A percentile compares a stretch with the other conserved stretches of the same genome.
Conservation (phyloP, 805 yeast species). For the Candida hungchunana region DNA sequence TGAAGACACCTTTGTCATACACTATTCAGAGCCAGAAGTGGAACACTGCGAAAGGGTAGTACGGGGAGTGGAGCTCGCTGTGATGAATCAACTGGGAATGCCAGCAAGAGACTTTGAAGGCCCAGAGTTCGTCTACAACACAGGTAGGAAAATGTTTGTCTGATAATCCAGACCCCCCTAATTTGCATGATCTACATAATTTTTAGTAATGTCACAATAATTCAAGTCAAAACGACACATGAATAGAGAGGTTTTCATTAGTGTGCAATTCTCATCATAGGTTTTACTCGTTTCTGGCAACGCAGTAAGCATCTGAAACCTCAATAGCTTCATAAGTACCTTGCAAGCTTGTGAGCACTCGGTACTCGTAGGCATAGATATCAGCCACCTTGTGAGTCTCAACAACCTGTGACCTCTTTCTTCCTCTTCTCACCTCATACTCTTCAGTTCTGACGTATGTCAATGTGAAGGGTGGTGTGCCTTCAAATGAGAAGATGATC, state of each 20-base stretch:
- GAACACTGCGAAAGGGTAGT: constrained; percentile 6
- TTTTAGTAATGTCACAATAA: too few species aligned
- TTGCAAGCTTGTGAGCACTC: constrained; percentile 74
- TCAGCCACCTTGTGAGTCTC: constrained; percentile 55
- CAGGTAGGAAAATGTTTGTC: constrained; percentile 11
- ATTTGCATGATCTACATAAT: too few species aligned
- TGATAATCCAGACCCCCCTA: too few species aligned
- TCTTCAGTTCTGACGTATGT: constrained; percentile 75
- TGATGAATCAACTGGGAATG: constrained; percentile 13
- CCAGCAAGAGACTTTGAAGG: constrained; percentile 15
- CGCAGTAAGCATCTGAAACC: constrained; percentile 82
- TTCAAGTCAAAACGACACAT: too few species aligned
- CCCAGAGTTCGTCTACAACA: constrained; percentile 17
- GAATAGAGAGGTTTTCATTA: not conserved
- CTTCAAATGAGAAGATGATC: constrained; percentile 73
- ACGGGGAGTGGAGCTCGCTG: constrained; percentile 9
- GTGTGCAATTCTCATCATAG: constrained; percentile 2
- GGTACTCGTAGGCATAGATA: constrained; percentile 64
- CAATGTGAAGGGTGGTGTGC: constrained; percentile 86
- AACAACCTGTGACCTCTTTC: constrained; percentile 52
- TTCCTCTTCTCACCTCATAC: constrained; percentile 34
- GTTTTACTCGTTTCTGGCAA: constrained; percentile 36
- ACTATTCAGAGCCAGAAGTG: constrained; percentile 3
- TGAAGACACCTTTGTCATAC: constrained; percentile 7
- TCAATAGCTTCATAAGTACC: constrained; percentile 93